phyloP scores from a whole-genome alignment of 176 grass and related monocot genomes.

The Eleusine coracana region DNA sequence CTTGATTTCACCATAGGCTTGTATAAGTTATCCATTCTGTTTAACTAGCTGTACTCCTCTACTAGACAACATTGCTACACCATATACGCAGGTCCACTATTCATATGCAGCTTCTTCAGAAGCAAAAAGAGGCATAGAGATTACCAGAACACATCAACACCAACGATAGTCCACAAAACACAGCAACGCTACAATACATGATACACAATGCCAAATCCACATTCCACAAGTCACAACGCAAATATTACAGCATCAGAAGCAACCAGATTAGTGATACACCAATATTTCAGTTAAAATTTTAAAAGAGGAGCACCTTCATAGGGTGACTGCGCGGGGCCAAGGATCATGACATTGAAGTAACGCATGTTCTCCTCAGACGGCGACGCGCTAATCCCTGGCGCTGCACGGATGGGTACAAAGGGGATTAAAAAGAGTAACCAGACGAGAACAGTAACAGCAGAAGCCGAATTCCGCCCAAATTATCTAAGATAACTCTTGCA shows the following conservation, averaged over 20 bases:
- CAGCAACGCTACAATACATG: background rate
- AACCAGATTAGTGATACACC: background rate
- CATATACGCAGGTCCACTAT: background rate
- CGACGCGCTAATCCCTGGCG: conserved; percentile 89
- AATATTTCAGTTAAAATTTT: background rate
- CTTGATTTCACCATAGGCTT: background rate
- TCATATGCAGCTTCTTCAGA: background rate
- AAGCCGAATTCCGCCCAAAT: conserved; percentile 25
- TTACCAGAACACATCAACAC: background rate
- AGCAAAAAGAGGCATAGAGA: background rate
- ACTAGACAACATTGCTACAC: background rate
- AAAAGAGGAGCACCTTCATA: conserved; percentile 55
- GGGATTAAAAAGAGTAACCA: background rate
- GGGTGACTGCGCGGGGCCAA: conserved; percentile 80
- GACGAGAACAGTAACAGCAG: background rate
- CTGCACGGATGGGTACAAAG: conserved; percentile 39
- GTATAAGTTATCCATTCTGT: background rate
- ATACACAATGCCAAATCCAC: background rate
- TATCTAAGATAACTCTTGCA: background rate
- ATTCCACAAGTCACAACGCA: background rate
- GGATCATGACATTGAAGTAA: conserved; percentile 97
- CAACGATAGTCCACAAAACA: background rate
- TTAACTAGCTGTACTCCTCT: too few species aligned
- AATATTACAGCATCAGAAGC: background rate
- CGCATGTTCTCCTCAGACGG: conserved; percentile 97